These are phyloP conservation scores for Mortierella sp. DNA, from an alignment of 371 early-diverging fungal species.

Conservation along the genomic window DNA sequence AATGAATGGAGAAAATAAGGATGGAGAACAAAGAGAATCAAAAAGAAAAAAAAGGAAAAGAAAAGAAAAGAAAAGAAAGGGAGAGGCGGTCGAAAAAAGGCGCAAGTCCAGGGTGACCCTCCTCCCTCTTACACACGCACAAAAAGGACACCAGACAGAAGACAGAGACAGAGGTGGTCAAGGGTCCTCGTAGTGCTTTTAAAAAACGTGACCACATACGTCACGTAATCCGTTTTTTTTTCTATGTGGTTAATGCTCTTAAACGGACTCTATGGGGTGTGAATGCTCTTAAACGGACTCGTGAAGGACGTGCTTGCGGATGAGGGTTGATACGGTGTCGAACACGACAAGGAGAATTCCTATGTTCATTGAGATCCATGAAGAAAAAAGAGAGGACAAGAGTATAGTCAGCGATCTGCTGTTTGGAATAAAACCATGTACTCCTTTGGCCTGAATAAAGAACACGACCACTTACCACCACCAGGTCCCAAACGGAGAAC, in stretches of 20 bases:
- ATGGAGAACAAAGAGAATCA: slow-evolving; percentile 12
- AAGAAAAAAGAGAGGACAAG: slow-evolving; percentile 16
- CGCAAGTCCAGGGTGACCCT: not conserved
- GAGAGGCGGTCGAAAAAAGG: not conserved
- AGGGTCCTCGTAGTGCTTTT: not conserved
- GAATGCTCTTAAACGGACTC: slow-evolving; percentile 39
- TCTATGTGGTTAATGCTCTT: not conserved
- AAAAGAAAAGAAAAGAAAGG: not conserved
- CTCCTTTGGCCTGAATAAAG: not conserved
- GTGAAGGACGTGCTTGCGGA: slow-evolving; percentile 80
- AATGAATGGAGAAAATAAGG: slow-evolving; percentile 18
- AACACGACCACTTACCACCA: slow-evolving; percentile 62
- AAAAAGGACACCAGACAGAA: not conserved
- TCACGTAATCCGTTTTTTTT: too few species aligned
- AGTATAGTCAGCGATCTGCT: not conserved
- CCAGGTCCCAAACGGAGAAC: slow-evolving; percentile 98
- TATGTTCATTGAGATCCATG: slow-evolving; percentile 53
- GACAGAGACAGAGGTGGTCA: not conserved
- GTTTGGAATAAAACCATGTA: too few species aligned
- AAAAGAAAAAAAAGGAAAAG: slow-evolving; percentile 1
- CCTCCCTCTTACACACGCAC: not conserved
- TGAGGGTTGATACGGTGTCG: slow-evolving; percentile 89
- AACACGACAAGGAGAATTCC: slow-evolving; percentile 93
- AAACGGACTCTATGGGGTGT: slow-evolving; percentile 56
- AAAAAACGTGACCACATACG: slow-evolving; percentile 11